phyloP scores from a whole-genome alignment of 2,329 filamentous ascomycete genomes.

The Chaetomium strumarium region DNA sequence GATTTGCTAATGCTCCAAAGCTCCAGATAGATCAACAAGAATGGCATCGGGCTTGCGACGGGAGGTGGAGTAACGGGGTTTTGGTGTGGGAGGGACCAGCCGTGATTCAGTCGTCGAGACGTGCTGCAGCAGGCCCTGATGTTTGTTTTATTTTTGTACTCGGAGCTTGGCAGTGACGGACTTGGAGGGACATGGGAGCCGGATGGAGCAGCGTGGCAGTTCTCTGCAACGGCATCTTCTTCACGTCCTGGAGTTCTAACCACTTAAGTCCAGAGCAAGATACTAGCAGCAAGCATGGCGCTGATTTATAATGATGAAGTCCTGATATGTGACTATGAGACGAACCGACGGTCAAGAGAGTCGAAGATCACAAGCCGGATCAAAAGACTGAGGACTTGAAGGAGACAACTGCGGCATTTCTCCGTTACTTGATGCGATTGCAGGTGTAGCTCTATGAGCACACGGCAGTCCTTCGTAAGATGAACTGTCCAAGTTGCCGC shows the following conservation, averaged over 20 bases:
- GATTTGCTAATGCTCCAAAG: too few species aligned
- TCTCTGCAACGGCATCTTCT: background rate
- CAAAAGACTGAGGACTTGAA: too few species aligned
- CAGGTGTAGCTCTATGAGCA: too few species aligned
- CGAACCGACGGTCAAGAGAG: too few species aligned
- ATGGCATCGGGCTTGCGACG: background rate
- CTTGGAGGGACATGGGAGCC: background rate
- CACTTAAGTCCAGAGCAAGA: constrained; percentile 11
- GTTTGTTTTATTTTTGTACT: constrained; percentile 4
- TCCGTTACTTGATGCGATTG: too few species aligned
- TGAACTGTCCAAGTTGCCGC: too few species aligned
- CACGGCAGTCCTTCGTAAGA: too few species aligned
- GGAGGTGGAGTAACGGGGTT: background rate
- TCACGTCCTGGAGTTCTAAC: background rate
- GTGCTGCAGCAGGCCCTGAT: constrained; percentile 9
- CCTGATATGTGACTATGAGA: background rate
- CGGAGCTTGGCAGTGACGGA: constrained; percentile 13
- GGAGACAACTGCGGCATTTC: too few species aligned
- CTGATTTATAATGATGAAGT: background rate
- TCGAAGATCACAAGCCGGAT: too few species aligned
- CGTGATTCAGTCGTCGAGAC: constrained; percentile 9
- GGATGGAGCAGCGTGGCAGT: background rate
- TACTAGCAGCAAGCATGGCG: background rate
- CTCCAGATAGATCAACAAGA: too few species aligned
- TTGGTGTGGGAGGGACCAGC: background rate